A percentile compares a stretch with the other conserved stretches of the same genome.
Conservation (phyloP, 805 yeast genomes). For the Metschnikowia gelsemii region DNA sequence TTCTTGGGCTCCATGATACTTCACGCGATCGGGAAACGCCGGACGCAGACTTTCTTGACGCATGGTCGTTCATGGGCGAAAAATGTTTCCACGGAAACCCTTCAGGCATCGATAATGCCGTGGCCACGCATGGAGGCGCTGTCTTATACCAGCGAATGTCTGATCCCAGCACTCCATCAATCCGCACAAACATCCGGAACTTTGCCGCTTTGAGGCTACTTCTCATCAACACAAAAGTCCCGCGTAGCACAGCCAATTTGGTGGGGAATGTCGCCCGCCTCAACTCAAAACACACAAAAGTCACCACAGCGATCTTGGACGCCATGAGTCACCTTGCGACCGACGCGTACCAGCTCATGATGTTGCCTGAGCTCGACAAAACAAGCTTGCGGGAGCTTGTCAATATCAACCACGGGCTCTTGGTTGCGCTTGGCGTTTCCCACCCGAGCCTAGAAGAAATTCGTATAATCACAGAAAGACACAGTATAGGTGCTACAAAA, state of each 20-base stretch:
- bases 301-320: conserved; percentile 59
- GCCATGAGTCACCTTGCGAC: conserved; percentile 74
- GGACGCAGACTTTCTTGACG: conserved; percentile 64
- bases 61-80: conserved; percentile 92
- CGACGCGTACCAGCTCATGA: conserved; percentile 68
- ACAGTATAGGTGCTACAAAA: conserved; percentile 80
- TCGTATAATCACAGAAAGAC: conserved; percentile 60
- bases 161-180: conserved; percentile 52
- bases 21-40: conserved; percentile 26
- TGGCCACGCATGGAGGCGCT: conserved; percentile 95
- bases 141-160: conserved; percentile 76
- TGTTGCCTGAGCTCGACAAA: conserved; percentile 49
- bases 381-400: conserved; percentile 59
- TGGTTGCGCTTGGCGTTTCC: conserved; percentile 84
- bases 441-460: conserved; percentile 88
- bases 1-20: conserved; percentile 33
- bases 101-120: conserved; percentile 94
- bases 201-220: conserved; percentile 74
- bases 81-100: conserved; percentile 96
- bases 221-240: conserved; percentile 81
- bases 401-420: conserved; percentile 81
- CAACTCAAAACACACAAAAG: conserved; percentile 51
- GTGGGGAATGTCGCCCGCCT: conserved; percentile 73
- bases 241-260: conserved; percentile 80
- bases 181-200: conserved; percentile 64